Percentiles rank a stretch among this genome's conserved stretches.
Conservation (phyloP, 805 yeast genomes). For the Candida montana region DNA sequence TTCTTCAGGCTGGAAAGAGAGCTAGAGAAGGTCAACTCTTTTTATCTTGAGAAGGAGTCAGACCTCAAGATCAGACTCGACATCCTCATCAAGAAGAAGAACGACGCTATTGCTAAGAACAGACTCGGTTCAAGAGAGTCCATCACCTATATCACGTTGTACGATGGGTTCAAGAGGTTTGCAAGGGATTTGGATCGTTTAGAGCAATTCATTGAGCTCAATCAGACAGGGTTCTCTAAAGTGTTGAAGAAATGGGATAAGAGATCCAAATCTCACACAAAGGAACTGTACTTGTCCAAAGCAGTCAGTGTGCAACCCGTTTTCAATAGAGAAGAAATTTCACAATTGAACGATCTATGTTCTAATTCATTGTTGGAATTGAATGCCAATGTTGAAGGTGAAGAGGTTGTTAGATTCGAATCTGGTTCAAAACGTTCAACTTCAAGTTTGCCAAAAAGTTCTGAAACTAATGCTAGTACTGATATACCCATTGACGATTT, state of each 20-base stretch:
- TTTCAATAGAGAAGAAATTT: slow-evolving; percentile 83
- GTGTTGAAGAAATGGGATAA: slow-evolving; percentile 98
- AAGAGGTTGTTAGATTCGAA: slow-evolving; percentile 27
- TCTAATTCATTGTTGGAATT: slow-evolving; percentile 65
- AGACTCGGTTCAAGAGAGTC: slow-evolving; percentile 53
- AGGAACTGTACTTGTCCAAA: slow-evolving; percentile 83
- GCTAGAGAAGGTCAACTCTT: slow-evolving; percentile 89
- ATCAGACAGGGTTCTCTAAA: slow-evolving; percentile 93
- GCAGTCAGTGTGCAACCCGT: slow-evolving; percentile 97
- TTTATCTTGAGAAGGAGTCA: slow-evolving; percentile 86
- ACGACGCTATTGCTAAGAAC: slow-evolving; percentile 39
- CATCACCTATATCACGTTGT: slow-evolving; percentile 73
- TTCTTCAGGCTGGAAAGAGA: slow-evolving; percentile 89
- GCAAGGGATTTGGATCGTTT: slow-evolving; percentile 83
- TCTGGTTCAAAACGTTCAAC: slow-evolving; percentile 18
- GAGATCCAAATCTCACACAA: slow-evolving; percentile 88
- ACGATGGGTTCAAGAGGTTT: slow-evolving; percentile 84
- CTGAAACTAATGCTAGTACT: neutral
- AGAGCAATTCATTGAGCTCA: slow-evolving; percentile 90
- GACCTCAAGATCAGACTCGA: slow-evolving; percentile 78
- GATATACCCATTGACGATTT: slow-evolving; percentile 28
- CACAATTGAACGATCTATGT: slow-evolving; percentile 72
- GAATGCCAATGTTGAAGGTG: slow-evolving; percentile 62
- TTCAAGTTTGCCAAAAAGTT: slow-evolving; percentile 11
- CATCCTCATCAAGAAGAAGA: slow-evolving; percentile 66